Base-by-base conservation (phyloP, 164 flowering plant species). In the Protea cynaroides region DNA sequence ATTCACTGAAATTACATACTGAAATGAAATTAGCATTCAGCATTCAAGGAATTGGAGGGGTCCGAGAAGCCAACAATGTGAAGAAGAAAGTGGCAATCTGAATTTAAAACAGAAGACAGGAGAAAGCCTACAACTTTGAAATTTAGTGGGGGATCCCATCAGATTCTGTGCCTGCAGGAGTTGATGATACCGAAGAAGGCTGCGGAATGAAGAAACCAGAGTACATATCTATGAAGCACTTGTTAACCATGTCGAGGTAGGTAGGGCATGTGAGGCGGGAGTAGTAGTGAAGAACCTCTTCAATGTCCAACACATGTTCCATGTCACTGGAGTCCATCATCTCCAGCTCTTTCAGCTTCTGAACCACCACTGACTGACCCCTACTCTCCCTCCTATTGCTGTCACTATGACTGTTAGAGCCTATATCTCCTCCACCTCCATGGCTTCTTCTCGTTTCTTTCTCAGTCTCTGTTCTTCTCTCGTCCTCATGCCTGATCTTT, bases 171-270 rank as follows among this genome's bases (percentile, higher is more conserved):
- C 4, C 49, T 58, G 55, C 63, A 55, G 17, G 60, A 23, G 49
- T 36, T 17, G 59, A 15, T 5, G 34, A 29, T 2, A 5, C 34
- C 34, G 34, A 29, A 29, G 34, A 29, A 5, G 34, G 34, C 40
- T 34, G 67, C 0, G 72, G 64, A 25, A 14, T 18, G 22, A 72
- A 65, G 68, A 69, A 63, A n/a, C 88, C 95, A 0, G 81, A 49
- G 57, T 71, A 81, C 62, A 83, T 76, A n/a, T 89, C 83, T 65
- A 75, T 70, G 80, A 87, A 83, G 69, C 84, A 92, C 71, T 73
- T 78, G 69, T 92, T 88, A n/a, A 92, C 84, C n/a, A 92, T 84
- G 58, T 87, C 90, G 19, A 83, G 61, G 61, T 89, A 92, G 37
- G 76, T 76, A 1, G 97, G 94, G 65, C 89, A 84, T 9, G 81